phyloP scores from a whole-genome alignment of 164 flowering plant species.

The Dillenia turbinata region DNA sequence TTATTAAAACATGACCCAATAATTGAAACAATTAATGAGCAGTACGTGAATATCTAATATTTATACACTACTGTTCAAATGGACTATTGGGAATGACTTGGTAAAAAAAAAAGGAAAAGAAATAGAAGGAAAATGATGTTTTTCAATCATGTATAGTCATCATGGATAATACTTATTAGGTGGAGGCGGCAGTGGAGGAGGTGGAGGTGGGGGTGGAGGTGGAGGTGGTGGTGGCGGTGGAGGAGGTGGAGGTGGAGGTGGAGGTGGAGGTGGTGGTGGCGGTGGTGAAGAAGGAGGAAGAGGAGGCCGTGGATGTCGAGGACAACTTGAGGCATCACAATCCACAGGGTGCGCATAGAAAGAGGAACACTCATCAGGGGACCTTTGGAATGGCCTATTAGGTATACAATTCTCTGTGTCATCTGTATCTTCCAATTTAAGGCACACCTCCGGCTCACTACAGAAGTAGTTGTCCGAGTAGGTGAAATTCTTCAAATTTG shows the following conservation, averaged over 20 bases:
- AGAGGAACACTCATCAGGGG: conserved; percentile 30
- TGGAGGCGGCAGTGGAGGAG: conserved; percentile 13
- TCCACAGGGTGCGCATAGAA: conserved; percentile 28
- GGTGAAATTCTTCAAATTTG: conserved; percentile 51
- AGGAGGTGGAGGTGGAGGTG: conserved; percentile 23
- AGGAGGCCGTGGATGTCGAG: conserved; percentile 14
- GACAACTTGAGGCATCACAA: conserved; percentile 36
- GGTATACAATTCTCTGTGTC: conserved; percentile 47
- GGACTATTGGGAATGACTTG: too few species aligned
- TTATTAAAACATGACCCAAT: too few species aligned
- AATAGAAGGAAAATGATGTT: background rate
- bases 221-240: conserved; percentile 19
- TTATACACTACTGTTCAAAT: too few species aligned
- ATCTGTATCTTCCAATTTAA: conserved; percentile 28
- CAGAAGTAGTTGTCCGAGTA: conserved; percentile 45
- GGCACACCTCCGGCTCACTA: conserved; percentile 32
- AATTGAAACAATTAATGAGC: too few species aligned
- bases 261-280: conserved; percentile 20
- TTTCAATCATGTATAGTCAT: background rate
- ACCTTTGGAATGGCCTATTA: conserved; percentile 38
- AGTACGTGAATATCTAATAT: too few species aligned
- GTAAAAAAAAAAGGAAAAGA: too few species aligned
- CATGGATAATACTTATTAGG: conserved; percentile 8
- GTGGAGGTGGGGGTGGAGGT: conserved; percentile 12
- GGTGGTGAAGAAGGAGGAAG: conserved; percentile 14